Percentiles rank a stretch among this genome's conserved stretches.
These are phyloP conservation scores for Aurantiochytrium sp. DNA, from an alignment of 108 stramenopile species.

Conservation along the genomic window DNA sequence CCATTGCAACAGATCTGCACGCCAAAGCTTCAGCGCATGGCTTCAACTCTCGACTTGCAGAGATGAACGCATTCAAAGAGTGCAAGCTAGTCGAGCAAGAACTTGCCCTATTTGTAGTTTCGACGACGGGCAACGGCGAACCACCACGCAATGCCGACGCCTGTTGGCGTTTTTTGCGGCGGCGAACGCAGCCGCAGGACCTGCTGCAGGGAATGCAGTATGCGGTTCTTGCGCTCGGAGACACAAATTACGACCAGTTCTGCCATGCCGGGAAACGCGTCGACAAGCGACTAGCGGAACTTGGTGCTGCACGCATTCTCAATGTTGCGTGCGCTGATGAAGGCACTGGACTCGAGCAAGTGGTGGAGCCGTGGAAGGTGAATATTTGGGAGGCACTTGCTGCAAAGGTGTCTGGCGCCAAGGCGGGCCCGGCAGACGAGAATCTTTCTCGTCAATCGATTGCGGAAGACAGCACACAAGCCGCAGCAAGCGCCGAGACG, in stretches of 20 bases:
- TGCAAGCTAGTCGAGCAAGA: neutral
- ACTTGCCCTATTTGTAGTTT: neutral
- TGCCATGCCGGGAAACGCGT: conserved; percentile 61
- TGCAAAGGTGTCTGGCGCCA: neutral
- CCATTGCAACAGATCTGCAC: conserved; percentile 24
- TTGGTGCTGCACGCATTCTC: conserved; percentile 56
- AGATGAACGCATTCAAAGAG: neutral
- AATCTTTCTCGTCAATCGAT: too few relatives aligned
- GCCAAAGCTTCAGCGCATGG: neutral
- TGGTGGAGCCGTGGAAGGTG: conserved; percentile 68
- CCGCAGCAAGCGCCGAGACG: neutral
- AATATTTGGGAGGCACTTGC: conserved; percentile 19
- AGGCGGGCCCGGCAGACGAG: neutral
- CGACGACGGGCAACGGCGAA: neutral
- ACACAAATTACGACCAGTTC: conserved; percentile 69
- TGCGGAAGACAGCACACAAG: too few relatives aligned
- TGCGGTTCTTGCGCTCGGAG: conserved; percentile 71
- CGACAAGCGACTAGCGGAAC: conserved; percentile 54
- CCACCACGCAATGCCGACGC: neutral
- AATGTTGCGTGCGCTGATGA: conserved; percentile 70
- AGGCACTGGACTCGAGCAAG: conserved; percentile 70
- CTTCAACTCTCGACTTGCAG: neutral
- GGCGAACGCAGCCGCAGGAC: conserved; percentile 8
- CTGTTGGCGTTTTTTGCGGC: conserved; percentile 14
- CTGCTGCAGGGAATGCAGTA: conserved; percentile 45